Percentiles rank a stretch among this genome's conserved stretches.
Evolutionary conservation across 208 protist genomes (phyloP).

Genomic region (Endotrypanum monterogeii): DNA sequence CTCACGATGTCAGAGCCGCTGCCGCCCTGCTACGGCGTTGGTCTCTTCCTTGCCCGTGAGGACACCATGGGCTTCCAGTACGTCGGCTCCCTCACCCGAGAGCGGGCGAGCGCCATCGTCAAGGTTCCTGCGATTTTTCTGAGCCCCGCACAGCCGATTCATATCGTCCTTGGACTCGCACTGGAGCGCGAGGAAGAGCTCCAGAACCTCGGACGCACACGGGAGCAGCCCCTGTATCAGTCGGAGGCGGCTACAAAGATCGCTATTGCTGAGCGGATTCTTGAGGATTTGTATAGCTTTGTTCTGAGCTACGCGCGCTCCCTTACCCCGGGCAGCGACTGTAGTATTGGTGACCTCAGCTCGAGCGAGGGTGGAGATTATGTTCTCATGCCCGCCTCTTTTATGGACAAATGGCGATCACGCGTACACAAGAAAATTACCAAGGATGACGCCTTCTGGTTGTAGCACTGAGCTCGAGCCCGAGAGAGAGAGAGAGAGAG

Average conservation of each 20-base stretch:
- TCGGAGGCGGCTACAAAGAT: constrained; percentile 53
- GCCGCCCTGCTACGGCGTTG: constrained; percentile 39
- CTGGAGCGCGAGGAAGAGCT: constrained; percentile 58
- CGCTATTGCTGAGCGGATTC: constrained; percentile 65
- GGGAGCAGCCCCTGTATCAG: constrained; percentile 50
- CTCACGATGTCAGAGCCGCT: constrained; percentile 57
- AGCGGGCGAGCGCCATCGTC: constrained; percentile 57
- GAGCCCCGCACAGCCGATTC: constrained; percentile 25
- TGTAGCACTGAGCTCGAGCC: not conserved
- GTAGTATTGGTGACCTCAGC: not conserved
- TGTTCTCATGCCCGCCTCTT: constrained; percentile 63
- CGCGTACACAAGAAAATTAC: constrained; percentile 49
- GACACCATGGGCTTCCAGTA: constrained; percentile 63
- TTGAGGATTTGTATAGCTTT: constrained; percentile 79
- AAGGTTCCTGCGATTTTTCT: constrained; percentile 46
- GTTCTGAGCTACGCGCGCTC: constrained; percentile 59
- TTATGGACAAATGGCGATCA: constrained; percentile 71
- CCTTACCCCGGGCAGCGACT: constrained; percentile 13
- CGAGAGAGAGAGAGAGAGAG: no score
- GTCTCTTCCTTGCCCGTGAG: constrained; percentile 65
- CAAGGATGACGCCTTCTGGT: constrained; percentile 69
- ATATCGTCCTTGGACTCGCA: constrained; percentile 63
- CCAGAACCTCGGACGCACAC: constrained; percentile 49
- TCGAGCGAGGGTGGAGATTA: constrained; percentile 54
- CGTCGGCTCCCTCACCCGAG: constrained; percentile 62